A percentile compares a stretch with the other conserved stretches of the same genome.
These are phyloP conservation scores for Selenicereus undatus DNA, from an alignment of 148 eudicot genomes.

Conservation along the genomic window DNA sequence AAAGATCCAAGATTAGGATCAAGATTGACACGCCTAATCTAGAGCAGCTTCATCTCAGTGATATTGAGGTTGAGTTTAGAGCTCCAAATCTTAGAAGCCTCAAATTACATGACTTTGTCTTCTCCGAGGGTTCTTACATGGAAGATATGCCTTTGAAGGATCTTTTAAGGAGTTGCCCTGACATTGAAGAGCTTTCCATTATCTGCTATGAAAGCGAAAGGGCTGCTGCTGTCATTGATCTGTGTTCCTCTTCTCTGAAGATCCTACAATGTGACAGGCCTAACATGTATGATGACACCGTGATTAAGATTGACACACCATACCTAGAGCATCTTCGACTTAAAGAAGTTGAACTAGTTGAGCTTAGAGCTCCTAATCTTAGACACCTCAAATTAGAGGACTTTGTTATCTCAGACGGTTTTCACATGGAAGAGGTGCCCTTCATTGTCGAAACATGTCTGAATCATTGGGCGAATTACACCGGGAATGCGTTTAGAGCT, in stretches of 20 bases:
- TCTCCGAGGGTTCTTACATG: neutral
- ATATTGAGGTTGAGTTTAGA: neutral
- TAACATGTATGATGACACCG: neutral
- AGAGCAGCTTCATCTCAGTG: neutral
- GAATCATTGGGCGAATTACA: neutral
- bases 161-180: neutral
- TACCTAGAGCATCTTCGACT: neutral
- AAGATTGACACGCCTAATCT: neutral
- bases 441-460: neutral
- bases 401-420: neutral
- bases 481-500: neutral
- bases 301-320: neutral
- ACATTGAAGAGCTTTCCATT: neutral
- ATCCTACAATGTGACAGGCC: neutral
- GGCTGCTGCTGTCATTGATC: neutral
- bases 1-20: neutral
- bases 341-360: neutral
- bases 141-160: neutral
- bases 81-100: neutral
- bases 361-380: slow-evolving; percentile 1
- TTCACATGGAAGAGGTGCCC: neutral
- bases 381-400: neutral
- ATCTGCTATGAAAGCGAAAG: neutral
- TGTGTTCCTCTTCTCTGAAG: neutral
- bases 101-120: neutral